Percentiles rank a stretch among this genome's conserved stretches.
Evolutionary conservation across 1,284 basidiomycete species (phyloP).

Genomic region (Naganishia albida): DNA sequence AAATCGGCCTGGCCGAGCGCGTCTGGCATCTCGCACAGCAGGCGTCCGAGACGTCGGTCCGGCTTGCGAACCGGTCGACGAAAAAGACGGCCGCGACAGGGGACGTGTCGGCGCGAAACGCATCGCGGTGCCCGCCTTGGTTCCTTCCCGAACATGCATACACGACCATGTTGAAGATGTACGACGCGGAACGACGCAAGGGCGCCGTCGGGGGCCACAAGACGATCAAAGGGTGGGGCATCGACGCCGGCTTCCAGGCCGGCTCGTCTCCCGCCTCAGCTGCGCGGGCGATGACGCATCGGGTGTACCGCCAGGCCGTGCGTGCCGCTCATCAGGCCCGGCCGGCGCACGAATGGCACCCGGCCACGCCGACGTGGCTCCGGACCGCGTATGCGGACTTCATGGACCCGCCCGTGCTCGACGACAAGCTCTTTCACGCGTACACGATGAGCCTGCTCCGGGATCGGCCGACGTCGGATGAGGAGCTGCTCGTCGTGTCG

Average conservation of each 20-base stretch:
- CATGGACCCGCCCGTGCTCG: constrained; percentile 14
- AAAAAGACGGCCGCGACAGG: not conserved
- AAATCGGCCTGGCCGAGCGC: constrained; percentile 43
- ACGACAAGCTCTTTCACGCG: constrained; percentile 24
- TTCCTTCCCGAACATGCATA: constrained; percentile 30
- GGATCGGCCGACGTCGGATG: constrained; percentile 16
- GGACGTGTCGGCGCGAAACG: not conserved
- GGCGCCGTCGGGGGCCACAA: not conserved
- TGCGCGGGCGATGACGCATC: constrained; percentile 18
- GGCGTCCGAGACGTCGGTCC: constrained; percentile 18
- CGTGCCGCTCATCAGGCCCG: constrained; percentile 4
- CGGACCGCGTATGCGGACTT: constrained; percentile 10
- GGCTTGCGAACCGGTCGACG: not conserved
- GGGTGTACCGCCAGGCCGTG: constrained; percentile 11
- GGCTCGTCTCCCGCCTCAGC: not conserved
- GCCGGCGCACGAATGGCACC: constrained; percentile 7
- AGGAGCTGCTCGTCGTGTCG: not conserved
- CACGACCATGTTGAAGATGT: constrained; percentile 27
- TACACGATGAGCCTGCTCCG: constrained; percentile 7
- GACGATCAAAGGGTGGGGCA: constrained; percentile 22
- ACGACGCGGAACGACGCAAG: constrained; percentile 21
- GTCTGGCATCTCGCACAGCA: constrained; percentile 35
- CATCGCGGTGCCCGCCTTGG: constrained; percentile 16
- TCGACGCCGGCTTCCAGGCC: constrained; percentile 3
- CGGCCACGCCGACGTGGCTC: constrained; percentile 6